A percentile compares a stretch with the other conserved stretches of the same genome.
Conservation (phyloP, 2,329 filamentous ascomycete species). For the Ophiosphaerella korrae region DNA sequence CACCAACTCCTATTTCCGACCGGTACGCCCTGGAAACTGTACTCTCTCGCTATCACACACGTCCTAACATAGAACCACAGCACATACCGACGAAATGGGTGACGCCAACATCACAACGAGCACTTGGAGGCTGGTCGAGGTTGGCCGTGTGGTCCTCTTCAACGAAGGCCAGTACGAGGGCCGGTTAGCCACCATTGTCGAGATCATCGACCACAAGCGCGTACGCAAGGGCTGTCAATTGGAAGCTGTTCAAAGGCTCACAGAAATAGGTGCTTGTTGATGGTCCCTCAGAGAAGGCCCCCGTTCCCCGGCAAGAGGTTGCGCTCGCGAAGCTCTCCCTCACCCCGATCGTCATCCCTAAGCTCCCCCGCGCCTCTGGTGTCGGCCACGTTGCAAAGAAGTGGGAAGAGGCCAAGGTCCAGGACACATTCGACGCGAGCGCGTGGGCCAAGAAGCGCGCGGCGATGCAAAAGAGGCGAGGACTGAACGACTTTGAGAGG, state of each 20-base stretch:
- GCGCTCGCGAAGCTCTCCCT: constrained; percentile 83
- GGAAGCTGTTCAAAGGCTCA: constrained; percentile 35
- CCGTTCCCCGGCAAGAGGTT: constrained; percentile 85
- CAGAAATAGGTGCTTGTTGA: constrained; percentile 84
- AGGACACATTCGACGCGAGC: constrained; percentile 89
- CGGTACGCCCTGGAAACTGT: constrained; percentile 42
- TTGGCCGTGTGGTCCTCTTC: constrained; percentile 95
- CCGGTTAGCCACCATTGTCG: constrained; percentile 91
- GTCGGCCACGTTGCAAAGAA: constrained; percentile 80
- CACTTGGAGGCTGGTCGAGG: constrained; percentile 88
- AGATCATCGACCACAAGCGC: constrained; percentile 99
- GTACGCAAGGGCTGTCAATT: constrained; percentile 67
- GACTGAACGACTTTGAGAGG: constrained; percentile 96
- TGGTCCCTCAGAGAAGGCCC: constrained; percentile 81
- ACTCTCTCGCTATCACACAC: constrained; percentile 19
- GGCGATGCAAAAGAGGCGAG: constrained; percentile 83
- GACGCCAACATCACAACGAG: constrained; percentile 56
- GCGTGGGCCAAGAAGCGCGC: constrained; percentile 93
- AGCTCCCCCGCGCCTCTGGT: constrained; percentile 84
- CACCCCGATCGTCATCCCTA: constrained; percentile 84
- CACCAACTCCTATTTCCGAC: constrained; percentile 46
- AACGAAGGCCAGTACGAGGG: constrained; percentile 80
- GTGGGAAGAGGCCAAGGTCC: constrained; percentile 91
- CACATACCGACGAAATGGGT: constrained; percentile 52
- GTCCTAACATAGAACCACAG: constrained; percentile 36